Conservation (phyloP, 1,284 basidiomycete species). For the Ustilago sp. region DNA sequence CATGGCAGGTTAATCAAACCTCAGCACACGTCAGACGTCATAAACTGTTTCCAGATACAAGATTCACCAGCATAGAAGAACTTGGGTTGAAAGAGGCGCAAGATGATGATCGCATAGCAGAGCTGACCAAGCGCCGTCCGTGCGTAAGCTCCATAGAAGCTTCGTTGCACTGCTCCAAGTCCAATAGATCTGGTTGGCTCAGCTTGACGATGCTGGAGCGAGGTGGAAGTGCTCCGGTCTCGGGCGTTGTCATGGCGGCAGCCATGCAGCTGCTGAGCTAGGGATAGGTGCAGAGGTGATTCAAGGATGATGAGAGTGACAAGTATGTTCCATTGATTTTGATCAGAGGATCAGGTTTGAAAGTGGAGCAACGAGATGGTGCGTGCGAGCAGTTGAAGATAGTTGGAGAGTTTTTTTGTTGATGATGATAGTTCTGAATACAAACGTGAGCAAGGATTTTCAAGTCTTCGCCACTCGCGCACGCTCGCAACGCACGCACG, state of each 20-base stretch:
- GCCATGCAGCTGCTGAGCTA: neutral
- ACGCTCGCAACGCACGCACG: too few relatives aligned
- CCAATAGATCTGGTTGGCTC: slow-evolving; percentile 69
- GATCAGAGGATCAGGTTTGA: neutral
- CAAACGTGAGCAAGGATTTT: too few relatives aligned
- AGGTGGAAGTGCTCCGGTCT: slow-evolving; percentile 13
- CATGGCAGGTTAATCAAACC: neutral
- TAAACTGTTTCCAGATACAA: neutral
- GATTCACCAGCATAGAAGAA: slow-evolving; percentile 50
- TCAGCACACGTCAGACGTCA: neutral
- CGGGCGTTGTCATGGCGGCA: slow-evolving; percentile 15
- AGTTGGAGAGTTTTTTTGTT: too few relatives aligned
- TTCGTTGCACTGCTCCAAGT: slow-evolving; percentile 80
- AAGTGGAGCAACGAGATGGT: neutral
- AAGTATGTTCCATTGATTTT: too few relatives aligned
- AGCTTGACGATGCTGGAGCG: slow-evolving; percentile 32
- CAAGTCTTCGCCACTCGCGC: too few relatives aligned
- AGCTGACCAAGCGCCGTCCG: slow-evolving; percentile 80
- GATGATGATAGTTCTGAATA: too few relatives aligned
- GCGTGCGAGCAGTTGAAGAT: neutral
- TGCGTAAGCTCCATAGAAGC: slow-evolving; percentile 83
- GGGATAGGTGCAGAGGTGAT: neutral
- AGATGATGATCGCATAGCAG: slow-evolving; percentile 79
- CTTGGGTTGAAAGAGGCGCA: slow-evolving; percentile 76
- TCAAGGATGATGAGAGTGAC: neutral